phyloP scores from a whole-genome alignment of 306 rosid species.

The Quercus rubra region DNA sequence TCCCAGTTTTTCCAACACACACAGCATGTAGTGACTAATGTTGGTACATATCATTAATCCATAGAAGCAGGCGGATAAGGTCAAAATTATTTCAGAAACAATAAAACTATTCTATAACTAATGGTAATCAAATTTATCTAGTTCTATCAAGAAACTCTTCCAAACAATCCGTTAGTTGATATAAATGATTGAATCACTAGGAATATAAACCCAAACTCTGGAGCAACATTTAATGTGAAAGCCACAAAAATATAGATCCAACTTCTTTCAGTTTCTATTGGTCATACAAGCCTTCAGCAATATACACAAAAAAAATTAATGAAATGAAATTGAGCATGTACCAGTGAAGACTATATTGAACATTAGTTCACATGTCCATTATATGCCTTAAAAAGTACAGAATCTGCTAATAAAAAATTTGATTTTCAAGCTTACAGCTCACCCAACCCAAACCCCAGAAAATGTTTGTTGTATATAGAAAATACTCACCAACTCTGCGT shows the following conservation, averaged over 20 bases:
- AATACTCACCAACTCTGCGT: slow-evolving; percentile 74
- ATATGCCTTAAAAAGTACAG: not conserved
- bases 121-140: not conserved
- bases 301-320: not conserved
- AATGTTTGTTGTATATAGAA: slow-evolving; percentile 3
- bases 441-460: not conserved
- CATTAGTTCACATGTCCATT: not conserved
- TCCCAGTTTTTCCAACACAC: not conserved
- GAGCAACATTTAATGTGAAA: not conserved
- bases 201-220: not conserved
- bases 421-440: not conserved
- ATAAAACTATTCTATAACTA: not conserved
- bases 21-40: not conserved
- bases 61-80: not conserved
- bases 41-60: not conserved
- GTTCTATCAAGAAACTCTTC: not conserved
- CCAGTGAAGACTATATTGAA: not conserved
- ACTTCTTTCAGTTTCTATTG: not conserved
- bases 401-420: not conserved
- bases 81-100: not conserved
- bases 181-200: not conserved
- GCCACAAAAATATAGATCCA: not conserved
- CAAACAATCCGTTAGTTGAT: not conserved
- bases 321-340: not conserved
- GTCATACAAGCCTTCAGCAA: not conserved